Evolutionary conservation across 2,329 filamentous ascomycete species (phyloP).

Genomic region (Colletotrichum tabaci): DNA sequence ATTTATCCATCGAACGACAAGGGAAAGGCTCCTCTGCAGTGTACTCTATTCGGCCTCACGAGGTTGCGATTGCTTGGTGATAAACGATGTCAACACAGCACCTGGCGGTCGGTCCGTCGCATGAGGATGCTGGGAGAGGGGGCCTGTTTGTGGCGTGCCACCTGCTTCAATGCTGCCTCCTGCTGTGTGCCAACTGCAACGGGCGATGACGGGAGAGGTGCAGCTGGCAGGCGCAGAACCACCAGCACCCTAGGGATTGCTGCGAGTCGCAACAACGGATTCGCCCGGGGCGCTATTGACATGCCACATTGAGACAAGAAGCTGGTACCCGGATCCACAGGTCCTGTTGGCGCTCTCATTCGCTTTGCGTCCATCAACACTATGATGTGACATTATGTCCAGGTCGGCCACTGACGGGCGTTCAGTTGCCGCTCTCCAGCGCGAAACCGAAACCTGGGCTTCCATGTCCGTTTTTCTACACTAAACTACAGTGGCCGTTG

Average conservation of each 20-base stretch:
- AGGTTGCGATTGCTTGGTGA: background rate
- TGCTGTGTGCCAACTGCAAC: background rate
- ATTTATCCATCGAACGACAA: background rate
- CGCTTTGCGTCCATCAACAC: background rate
- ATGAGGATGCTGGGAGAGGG: slow-evolving; percentile 9
- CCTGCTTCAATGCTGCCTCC: slow-evolving; percentile 3
- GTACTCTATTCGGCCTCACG: background rate
- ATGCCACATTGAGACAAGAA: slow-evolving; percentile 14
- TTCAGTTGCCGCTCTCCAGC: slow-evolving; percentile 21
- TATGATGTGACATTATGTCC: slow-evolving; percentile 1
- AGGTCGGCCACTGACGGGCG: background rate
- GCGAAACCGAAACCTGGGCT: slow-evolving; percentile 25
- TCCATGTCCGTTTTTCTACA: slow-evolving; percentile 20
- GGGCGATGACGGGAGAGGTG: slow-evolving; percentile 6
- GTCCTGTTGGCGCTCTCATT: slow-evolving; percentile 15
- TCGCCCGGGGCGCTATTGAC: slow-evolving; percentile 4
- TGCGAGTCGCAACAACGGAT: slow-evolving; percentile 14
- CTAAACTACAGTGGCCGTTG: slow-evolving; percentile 15
- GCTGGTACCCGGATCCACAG: slow-evolving; percentile 13
- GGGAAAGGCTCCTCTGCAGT: background rate
- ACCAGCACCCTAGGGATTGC: slow-evolving; percentile 11
- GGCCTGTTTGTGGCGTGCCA: slow-evolving; percentile 7
- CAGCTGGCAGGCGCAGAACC: slow-evolving; percentile 4
- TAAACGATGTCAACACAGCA: slow-evolving; percentile 15
- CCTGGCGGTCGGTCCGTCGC: slow-evolving; percentile 8